These are phyloP conservation scores for Taiwanofungus camphoratus DNA, from an alignment of 1,284 basidiomycete species.

Conservation along the genomic window DNA sequence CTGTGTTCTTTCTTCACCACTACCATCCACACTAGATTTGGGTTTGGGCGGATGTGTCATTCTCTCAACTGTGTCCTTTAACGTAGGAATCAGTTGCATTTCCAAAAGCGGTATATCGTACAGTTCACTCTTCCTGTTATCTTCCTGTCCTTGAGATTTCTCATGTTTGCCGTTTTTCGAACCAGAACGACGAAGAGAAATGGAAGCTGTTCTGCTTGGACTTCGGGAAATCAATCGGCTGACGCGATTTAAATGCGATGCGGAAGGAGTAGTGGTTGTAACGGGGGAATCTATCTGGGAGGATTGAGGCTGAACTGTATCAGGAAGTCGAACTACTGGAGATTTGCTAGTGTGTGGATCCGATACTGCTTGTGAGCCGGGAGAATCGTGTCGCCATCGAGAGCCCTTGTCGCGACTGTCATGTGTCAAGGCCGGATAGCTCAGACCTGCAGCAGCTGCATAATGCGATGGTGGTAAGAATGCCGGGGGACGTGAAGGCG, in stretches of 20 bases:
- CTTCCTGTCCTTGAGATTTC: slow-evolving; percentile 15
- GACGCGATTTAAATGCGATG: slow-evolving; percentile 9
- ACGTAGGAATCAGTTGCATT: slow-evolving; percentile 56
- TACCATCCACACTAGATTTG: neutral
- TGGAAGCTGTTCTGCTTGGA: slow-evolving; percentile 20
- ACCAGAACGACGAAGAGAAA: slow-evolving; percentile 12
- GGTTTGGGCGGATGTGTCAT: slow-evolving; percentile 46
- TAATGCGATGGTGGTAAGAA: slow-evolving; percentile 63
- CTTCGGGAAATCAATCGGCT: slow-evolving; percentile 14
- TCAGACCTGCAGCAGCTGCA: slow-evolving; percentile 51
- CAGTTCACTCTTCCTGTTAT: slow-evolving; percentile 40
- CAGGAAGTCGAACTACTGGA: neutral
- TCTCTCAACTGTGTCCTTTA: slow-evolving; percentile 62
- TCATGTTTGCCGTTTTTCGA: slow-evolving; percentile 15
- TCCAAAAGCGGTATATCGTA: slow-evolving; percentile 53
- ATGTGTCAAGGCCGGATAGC: slow-evolving; percentile 4
- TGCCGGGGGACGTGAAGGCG: slow-evolving; percentile 23
- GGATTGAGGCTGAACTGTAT: neutral
- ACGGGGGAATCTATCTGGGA: neutral
- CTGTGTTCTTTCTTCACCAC: neutral
- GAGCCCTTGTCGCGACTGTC: slow-evolving; percentile 11
- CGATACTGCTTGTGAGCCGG: neutral
- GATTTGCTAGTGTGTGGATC: neutral
- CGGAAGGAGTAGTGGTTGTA: neutral
- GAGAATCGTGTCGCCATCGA: neutral